Evolutionary conservation across 2,329 filamentous ascomycete genomes (phyloP), one percentile per base, ranked within the genome.

Genomic region (Penicillium sp.): DNA sequence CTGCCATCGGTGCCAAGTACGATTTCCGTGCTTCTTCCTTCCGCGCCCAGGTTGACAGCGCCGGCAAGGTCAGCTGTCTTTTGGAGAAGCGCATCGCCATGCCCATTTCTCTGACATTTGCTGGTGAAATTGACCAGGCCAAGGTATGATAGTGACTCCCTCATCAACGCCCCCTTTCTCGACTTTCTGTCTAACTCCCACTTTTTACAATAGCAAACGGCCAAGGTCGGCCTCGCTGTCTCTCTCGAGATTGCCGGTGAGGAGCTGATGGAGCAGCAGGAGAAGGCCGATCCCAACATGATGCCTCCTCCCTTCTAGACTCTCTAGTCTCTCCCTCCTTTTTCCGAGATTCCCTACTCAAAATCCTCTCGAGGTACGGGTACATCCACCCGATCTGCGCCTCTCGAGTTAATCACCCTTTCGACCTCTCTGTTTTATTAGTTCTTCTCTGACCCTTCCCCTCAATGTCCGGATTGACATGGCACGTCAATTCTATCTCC

Each of bases 11-110:
- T 73, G 92, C 93, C 76, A 99, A 99, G 82, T 99, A 99, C 81
- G 94, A 97, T 78, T 99, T 99, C 87, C 87, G 92, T 75, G 91
- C 93, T 81, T 95, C 92, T 58, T 95, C 92, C 54, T 97, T 97
- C 88, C 89, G 94, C 68, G 95, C 94, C 48, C 95, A 99, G 82
- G 86, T 98, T 71, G 95, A 99, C 81, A 96, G 93, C 73, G 89
- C 92, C 76, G 95, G 95, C 77, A 97, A 96, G 83, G 85, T 99
- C 63, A 92, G 90, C 79, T 95, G 92, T 76, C 81, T 97, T 73
- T 82, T 98, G 69, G 95, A 99, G 85, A 98, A 97, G 88, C 89
- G 93, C 74, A 91, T 99, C 73, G 93, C 93, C 33, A 92, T 93
- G 66, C 91, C 93, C 30, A 93, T 99, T 61, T 90, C 89, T 77